phyloP scores from a whole-genome alignment of 2,329 filamentous ascomycete genomes.

The Talaromyces amestolkiae region DNA sequence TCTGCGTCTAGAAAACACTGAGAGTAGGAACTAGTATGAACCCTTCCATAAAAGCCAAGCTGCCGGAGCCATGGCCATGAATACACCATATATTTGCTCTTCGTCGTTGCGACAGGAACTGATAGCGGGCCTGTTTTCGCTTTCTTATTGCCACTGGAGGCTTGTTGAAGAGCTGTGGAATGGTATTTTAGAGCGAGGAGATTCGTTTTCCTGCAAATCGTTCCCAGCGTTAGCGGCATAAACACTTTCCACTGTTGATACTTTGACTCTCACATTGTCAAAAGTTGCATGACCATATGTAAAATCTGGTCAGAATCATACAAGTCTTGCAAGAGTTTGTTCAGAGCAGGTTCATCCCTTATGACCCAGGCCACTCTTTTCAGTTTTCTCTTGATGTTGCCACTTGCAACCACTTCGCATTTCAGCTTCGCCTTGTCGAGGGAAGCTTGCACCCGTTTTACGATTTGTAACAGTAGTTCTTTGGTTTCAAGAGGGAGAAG shows the following conservation, averaged over 20 bases:
- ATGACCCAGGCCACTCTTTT: slow-evolving; percentile 1
- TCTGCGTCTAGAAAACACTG: background rate
- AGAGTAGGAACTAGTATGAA: background rate
- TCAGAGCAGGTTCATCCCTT: background rate
- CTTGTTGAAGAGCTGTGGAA: background rate
- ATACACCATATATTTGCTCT: background rate
- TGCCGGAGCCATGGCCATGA: background rate
- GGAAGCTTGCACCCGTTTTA: background rate
- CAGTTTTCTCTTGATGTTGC: background rate
- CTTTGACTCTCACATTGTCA: background rate
- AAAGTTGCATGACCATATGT: slow-evolving; percentile 1
- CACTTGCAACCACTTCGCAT: background rate
- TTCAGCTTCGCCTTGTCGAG: background rate
- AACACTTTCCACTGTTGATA: too few relatives aligned
- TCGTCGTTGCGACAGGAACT: background rate
- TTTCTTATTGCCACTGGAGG: background rate
- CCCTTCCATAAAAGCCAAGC: background rate
- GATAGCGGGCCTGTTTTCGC: background rate
- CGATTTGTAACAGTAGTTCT: background rate
- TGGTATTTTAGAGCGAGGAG: background rate
- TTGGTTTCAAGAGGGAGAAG: background rate
- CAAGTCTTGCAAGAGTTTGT: slow-evolving; percentile 3
- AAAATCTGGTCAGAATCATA: background rate
- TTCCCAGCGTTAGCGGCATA: too few relatives aligned
- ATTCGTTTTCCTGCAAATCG: background rate